phyloP scores from a whole-genome alignment of 2,329 filamentous ascomycete genomes.

The Gnomoniopsis sp. region DNA sequence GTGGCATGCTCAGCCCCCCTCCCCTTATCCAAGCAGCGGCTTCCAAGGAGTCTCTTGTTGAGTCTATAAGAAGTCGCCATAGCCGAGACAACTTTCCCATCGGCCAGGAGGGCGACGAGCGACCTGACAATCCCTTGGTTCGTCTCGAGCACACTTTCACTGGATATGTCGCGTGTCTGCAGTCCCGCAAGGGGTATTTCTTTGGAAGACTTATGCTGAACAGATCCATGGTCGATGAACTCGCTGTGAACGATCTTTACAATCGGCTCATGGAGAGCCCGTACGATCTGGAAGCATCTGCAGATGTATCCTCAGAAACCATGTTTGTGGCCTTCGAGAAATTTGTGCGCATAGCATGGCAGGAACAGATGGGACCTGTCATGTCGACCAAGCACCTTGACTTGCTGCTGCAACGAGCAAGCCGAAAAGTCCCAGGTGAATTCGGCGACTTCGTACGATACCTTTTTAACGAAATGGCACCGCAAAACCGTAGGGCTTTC shows the following conservation, averaged over 20 bases:
- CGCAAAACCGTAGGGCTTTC: constrained; percentile 73
- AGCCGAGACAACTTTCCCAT: constrained; percentile 40
- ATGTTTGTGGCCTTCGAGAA: constrained; percentile 93
- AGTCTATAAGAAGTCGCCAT: constrained; percentile 49
- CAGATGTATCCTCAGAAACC: constrained; percentile 75
- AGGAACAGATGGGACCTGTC: constrained; percentile 80
- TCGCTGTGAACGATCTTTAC: constrained; percentile 84
- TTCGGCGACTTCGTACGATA: constrained; percentile 68
- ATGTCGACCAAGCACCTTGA: constrained; percentile 70
- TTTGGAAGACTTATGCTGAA: constrained; percentile 73
- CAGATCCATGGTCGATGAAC: constrained; percentile 68
- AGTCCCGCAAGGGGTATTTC: constrained; percentile 83
- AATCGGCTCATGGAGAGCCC: constrained; percentile 83
- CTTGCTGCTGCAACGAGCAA: constrained; percentile 66
- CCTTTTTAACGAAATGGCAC: constrained; percentile 63
- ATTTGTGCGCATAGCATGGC: constrained; percentile 85
- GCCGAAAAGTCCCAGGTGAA: constrained; percentile 67
- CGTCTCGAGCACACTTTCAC: constrained; percentile 82
- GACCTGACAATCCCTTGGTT: constrained; percentile 62
- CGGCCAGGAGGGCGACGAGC: constrained; percentile 43
- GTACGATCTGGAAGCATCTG: constrained; percentile 69
- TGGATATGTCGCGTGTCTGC: constrained; percentile 76
- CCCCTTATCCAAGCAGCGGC: constrained; percentile 19
- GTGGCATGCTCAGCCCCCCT: constrained; percentile 23
- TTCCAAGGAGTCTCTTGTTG: constrained; percentile 45